Conservation (phyloP, 257 asterid genomes). For the Solanum ahanhuiri region DNA sequence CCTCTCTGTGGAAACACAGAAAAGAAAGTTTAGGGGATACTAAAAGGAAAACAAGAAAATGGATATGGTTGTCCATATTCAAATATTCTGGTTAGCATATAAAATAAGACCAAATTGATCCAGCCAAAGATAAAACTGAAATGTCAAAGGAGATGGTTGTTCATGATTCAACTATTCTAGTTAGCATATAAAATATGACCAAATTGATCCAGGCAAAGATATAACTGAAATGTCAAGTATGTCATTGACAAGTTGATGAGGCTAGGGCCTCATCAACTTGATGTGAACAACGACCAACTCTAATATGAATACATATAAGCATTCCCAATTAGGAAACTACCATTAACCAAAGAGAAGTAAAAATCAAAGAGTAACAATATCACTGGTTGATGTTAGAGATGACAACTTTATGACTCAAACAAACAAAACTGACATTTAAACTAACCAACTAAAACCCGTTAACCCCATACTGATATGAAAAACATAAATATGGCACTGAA, state of each 20-base stretch:
- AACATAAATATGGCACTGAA: neutral
- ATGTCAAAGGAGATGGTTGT: neutral
- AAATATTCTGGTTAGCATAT: neutral
- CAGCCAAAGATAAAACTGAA: neutral
- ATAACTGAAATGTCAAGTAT: neutral
- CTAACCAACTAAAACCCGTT: neutral
- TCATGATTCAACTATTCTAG: neutral
- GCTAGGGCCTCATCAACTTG: neutral
- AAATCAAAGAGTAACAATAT: neutral
- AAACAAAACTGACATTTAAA: neutral
- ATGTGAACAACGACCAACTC: neutral
- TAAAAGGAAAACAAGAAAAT: neutral
- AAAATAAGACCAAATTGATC: neutral
- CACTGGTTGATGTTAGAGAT: neutral
- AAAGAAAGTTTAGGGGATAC: neutral
- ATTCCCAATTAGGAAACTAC: neutral
- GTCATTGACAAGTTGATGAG: neutral
- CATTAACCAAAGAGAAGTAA: neutral
- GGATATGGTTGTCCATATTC: neutral
- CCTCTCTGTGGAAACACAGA: constrained; percentile 45
- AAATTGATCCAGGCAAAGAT: neutral
- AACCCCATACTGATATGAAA: neutral
- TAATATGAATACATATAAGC: neutral
- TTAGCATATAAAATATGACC: neutral
- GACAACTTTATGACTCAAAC: neutral